Conservation (phyloP, 345 rosid species). For the Syzygium aromaticum region DNA sequence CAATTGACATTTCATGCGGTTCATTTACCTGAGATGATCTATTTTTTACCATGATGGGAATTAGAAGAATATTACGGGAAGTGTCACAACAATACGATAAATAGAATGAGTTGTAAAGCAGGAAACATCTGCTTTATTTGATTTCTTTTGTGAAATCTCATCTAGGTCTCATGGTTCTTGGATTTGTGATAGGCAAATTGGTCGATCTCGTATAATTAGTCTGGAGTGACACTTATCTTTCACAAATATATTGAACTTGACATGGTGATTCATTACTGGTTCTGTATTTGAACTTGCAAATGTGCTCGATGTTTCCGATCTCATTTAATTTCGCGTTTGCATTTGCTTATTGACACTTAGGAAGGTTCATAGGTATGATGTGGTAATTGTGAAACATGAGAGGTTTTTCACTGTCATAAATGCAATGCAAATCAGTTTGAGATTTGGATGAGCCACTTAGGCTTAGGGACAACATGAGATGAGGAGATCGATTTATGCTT, state of each 20-base stretch:
- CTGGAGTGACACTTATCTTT: not conserved
- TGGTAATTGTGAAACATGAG: not conserved
- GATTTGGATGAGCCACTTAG: not conserved
- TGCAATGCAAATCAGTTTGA: not conserved
- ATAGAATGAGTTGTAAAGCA: not conserved
- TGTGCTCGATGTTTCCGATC: not conserved
- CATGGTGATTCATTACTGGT: not conserved
- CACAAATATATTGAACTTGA: not conserved
- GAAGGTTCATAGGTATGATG: not conserved
- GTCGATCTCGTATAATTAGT: not conserved
- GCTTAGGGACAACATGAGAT: not conserved
- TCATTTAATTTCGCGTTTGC: not conserved
- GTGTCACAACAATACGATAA: not conserved
- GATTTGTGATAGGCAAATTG: not conserved
- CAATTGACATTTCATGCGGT: not conserved
- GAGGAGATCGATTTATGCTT: not conserved
- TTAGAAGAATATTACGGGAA: not conserved
- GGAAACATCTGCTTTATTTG: not conserved
- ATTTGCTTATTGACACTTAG: not conserved
- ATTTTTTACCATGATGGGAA: not conserved
- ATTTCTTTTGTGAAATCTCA: not conserved
- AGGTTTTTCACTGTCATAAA: not conserved
- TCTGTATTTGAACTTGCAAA: not conserved
- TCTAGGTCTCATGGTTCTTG: not conserved
- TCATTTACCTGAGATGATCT: not conserved